Percentiles rank a stretch among this genome's conserved stretches.
These are phyloP conservation scores for Cyclanthera cordifolia DNA, from an alignment of 306 rosid genomes.

Conservation along the genomic window DNA sequence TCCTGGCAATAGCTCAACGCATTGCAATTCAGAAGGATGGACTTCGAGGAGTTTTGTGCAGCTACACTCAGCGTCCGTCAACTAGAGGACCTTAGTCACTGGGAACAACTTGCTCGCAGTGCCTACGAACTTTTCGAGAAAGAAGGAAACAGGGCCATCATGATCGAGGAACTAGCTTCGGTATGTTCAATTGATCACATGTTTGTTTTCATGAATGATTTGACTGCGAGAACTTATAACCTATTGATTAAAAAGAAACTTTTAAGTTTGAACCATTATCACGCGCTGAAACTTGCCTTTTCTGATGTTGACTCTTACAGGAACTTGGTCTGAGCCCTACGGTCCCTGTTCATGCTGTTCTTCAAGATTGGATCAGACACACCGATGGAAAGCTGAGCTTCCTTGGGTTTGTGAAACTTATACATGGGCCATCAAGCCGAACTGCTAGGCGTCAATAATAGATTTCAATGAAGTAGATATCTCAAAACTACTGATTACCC, in stretches of 20 bases:
- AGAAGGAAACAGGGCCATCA: conserved; percentile 72
- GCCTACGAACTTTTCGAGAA: conserved; percentile 77
- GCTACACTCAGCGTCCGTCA: conserved; percentile 82
- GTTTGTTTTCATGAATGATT: background rate
- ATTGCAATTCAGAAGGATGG: conserved; percentile 78
- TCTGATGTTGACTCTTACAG: conserved; percentile 26
- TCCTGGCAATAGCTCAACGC: conserved; percentile 62
- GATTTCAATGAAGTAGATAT: background rate
- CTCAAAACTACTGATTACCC: background rate
- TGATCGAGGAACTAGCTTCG: conserved; percentile 87
- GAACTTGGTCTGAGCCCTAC: conserved; percentile 87
- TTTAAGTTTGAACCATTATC: background rate
- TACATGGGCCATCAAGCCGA: conserved; percentile 70
- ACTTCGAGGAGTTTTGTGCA: conserved; percentile 77
- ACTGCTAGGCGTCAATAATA: background rate
- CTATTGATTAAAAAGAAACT: background rate
- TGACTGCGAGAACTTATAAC: background rate
- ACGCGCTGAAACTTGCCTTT: background rate
- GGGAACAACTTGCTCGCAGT: conserved; percentile 87
- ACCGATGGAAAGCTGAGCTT: conserved; percentile 85
- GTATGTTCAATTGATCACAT: conserved; percentile 34
- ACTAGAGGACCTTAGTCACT: conserved; percentile 59
- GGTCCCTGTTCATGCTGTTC: conserved; percentile 83
- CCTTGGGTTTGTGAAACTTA: conserved; percentile 76
- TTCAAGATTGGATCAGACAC: conserved; percentile 93